Percentiles rank a stretch among this genome's conserved stretches.
Evolutionary conservation across 176 grass and related monocot species (phyloP).

Genomic region (Aegilops umbellulata): DNA sequence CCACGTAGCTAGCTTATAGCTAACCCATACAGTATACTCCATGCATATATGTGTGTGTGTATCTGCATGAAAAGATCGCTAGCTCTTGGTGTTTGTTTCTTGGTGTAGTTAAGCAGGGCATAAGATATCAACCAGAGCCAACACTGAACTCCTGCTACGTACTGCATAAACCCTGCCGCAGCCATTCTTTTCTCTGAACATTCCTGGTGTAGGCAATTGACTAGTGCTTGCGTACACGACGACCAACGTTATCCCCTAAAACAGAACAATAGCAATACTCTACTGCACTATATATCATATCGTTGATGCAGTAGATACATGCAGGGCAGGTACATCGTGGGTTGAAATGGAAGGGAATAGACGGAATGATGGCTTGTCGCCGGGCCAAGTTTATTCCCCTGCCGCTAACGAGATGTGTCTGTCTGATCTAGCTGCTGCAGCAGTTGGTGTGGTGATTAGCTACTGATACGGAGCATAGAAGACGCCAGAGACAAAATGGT

Average conservation of each 20-base stretch:
- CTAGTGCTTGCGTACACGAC: background rate
- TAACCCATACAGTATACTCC: too few species aligned
- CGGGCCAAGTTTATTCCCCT: conserved; percentile 13
- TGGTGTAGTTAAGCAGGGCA: background rate
- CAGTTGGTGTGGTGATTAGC: conserved; percentile 18
- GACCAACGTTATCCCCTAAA: conserved; percentile 35
- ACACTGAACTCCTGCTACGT: background rate
- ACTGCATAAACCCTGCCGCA: background rate
- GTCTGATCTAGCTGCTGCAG: background rate
- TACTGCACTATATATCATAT: background rate
- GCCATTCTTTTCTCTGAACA: background rate
- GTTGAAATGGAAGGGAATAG: conserved; percentile 57
- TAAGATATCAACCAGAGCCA: background rate
- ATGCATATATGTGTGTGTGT: background rate
- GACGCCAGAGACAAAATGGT: conserved; percentile 39
- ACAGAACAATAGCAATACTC: background rate
- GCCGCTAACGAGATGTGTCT: conserved; percentile 1
- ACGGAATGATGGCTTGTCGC: conserved; percentile 40
- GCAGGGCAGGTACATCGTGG: conserved; percentile 4
- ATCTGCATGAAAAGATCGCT: background rate
- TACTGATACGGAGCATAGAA: background rate
- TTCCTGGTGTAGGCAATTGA: background rate
- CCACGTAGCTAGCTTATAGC: background rate
- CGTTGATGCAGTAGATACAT: background rate
- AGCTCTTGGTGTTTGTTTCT: background rate